phyloP scores from a whole-genome alignment of 2,329 filamentous ascomycete genomes.

The Pseudopithomyces chartarum region DNA sequence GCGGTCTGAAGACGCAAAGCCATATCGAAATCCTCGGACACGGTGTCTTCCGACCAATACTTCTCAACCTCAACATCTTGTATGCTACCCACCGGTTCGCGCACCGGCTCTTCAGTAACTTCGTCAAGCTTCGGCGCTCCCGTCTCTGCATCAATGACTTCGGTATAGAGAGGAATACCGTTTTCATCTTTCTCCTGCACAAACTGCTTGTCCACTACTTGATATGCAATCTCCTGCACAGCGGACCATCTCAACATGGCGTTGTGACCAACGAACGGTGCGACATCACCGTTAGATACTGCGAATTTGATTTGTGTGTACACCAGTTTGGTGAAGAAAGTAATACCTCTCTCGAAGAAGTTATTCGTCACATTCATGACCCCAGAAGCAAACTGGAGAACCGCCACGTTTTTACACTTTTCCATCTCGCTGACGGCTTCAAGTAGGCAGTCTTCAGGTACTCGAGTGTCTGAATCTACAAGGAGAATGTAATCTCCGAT shows the following conservation, averaged over 20 bases:
- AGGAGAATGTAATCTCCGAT: constrained; percentile 82
- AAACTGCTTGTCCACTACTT: constrained; percentile 8
- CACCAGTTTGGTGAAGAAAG: constrained; percentile 79
- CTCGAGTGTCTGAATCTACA: constrained; percentile 48
- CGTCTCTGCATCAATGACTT: not conserved
- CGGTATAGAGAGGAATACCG: not conserved
- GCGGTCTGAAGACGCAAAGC: constrained; percentile 71
- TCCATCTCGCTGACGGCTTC: constrained; percentile 85
- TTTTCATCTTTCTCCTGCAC: constrained; percentile 58
- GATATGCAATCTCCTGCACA: constrained; percentile 59
- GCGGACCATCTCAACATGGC: constrained; percentile 74
- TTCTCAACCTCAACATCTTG: not conserved
- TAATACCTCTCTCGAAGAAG: constrained; percentile 77
- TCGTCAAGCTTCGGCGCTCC: not conserved
- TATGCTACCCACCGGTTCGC: not conserved
- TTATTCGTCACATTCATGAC: constrained; percentile 75
- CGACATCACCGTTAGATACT: constrained; percentile 72
- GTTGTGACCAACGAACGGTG: constrained; percentile 79
- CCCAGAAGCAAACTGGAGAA: constrained; percentile 73
- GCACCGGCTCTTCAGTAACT: not conserved
- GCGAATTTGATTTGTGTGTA: constrained; percentile 75
- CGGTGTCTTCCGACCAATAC: constrained; percentile 76
- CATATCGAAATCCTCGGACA: constrained; percentile 81
- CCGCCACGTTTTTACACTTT: constrained; percentile 74
- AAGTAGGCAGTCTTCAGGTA: constrained; percentile 73